Evolutionary conservation across 2,329 filamentous ascomycete species (phyloP).

Genomic region (Arthrobotrys conoides): DNA sequence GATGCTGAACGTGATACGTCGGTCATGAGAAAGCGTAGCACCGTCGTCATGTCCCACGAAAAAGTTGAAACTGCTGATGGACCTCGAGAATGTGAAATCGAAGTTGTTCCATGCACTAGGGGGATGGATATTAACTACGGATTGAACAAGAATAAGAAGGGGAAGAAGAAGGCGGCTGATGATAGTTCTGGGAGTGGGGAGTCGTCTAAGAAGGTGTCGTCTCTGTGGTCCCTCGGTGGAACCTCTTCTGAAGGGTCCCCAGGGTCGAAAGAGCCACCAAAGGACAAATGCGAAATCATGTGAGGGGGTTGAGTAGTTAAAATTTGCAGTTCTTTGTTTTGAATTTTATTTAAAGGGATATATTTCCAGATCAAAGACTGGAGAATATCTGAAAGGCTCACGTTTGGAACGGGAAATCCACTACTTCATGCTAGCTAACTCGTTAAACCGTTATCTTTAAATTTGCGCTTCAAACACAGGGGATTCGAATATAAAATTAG

Average conservation of each 20-base stretch:
- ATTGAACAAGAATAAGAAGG: neutral
- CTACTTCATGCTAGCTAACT: too few relatives aligned
- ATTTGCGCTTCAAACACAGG: too few relatives aligned
- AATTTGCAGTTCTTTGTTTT: too few relatives aligned
- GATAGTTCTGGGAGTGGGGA: neutral
- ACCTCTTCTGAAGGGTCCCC: neutral
- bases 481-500: too few relatives aligned
- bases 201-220: neutral
- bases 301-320: neutral
- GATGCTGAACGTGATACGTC: conserved; percentile 5
- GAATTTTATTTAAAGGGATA: neutral
- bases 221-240: neutral
- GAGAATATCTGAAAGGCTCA: neutral
- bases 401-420: too few relatives aligned
- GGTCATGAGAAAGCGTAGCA: conserved; percentile 15
- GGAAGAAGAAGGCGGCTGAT: neutral
- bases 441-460: too few relatives aligned
- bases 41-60: neutral
- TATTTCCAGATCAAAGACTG: neutral
- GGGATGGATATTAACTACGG: neutral
- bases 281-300: neutral
- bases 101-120: conserved; percentile 16
- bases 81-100: conserved; percentile 20
- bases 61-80: conserved; percentile 18
- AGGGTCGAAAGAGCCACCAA: neutral